Evolutionary conservation across 192 early-diverging fungal genomes (phyloP).

Genomic region (Chytriomyces sp.): DNA sequence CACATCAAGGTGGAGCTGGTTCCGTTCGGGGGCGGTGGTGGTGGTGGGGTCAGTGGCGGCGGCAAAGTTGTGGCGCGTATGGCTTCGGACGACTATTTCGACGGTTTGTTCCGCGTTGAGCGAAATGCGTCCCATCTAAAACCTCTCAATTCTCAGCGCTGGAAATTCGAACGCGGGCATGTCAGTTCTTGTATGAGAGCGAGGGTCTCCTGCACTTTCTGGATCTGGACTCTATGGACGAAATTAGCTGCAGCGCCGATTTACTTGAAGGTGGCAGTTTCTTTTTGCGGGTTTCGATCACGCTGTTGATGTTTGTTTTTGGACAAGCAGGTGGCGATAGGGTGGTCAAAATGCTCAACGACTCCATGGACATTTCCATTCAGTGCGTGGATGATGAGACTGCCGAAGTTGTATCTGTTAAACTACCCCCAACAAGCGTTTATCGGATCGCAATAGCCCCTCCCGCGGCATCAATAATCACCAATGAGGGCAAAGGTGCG

Average conservation of each 20-base stretch:
- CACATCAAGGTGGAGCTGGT: conserved; percentile 37
- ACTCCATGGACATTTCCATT: conserved; percentile 16
- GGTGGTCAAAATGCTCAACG: conserved; percentile 14
- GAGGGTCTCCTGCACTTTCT: conserved; percentile 29
- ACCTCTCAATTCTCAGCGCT: too few species aligned
- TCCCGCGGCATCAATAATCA: conserved; percentile 3
- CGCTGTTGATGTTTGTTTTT: neutral
- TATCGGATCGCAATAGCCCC: conserved; percentile 16
- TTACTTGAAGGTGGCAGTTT: conserved; percentile 17
- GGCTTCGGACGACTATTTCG: conserved; percentile 10
- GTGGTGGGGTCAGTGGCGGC: neutral
- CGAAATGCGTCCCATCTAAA: neutral
- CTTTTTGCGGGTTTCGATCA: neutral
- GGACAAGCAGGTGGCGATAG: conserved; percentile 7
- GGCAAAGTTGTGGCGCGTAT: conserved; percentile 26
- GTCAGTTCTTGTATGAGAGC: conserved; percentile 22
- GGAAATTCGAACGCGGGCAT: neutral
- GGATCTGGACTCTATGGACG: conserved; percentile 33
- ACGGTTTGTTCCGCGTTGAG: conserved; percentile 18
- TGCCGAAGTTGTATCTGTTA: conserved; percentile 13
- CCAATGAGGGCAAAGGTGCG: conserved; percentile 34
- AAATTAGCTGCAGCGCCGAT: neutral
- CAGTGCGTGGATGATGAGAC: conserved; percentile 4
- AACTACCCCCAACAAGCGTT: conserved; percentile 9
- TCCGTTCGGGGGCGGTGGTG: neutral